These are phyloP conservation scores for Porphyra umbilicalis DNA, from an alignment of 31 red algal species.

Conservation along the genomic window DNA sequence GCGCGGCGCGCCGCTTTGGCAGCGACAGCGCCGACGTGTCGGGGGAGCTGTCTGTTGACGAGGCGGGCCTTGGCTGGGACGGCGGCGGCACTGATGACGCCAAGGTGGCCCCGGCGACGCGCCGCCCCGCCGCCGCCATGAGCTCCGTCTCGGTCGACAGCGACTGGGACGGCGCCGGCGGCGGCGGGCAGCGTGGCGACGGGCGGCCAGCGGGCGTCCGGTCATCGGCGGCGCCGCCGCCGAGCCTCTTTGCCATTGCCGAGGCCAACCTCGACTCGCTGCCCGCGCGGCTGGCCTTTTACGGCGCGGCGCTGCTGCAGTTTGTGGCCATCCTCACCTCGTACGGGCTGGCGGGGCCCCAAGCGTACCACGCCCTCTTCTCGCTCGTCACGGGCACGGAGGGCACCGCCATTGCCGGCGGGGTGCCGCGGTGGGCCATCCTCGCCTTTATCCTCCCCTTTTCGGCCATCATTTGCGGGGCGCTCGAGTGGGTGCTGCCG, in stretches of 20 bases:
- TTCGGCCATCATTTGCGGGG: background rate
- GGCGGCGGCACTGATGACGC: background rate
- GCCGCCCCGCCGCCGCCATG: background rate
- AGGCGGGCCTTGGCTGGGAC: background rate
- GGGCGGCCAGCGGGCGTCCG: background rate
- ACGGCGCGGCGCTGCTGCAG: conserved; percentile 49
- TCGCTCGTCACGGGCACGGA: background rate
- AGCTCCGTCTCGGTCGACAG: background rate
- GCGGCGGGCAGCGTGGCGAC: background rate
- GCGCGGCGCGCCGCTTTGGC: background rate
- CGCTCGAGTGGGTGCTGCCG: conserved; percentile 27
- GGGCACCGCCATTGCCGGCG: background rate
- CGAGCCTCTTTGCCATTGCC: conserved; percentile 61
- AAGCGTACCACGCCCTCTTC: conserved; percentile 70
- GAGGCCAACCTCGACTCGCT: conserved; percentile 27
- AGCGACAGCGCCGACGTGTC: background rate
- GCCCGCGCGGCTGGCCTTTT: conserved; percentile 40
- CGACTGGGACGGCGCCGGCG: background rate
- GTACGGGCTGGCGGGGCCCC: conserved; percentile 84
- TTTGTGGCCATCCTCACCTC: conserved; percentile 82
- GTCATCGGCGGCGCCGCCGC: conserved; percentile 1
- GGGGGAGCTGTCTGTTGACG: background rate
- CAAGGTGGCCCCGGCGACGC: background rate
- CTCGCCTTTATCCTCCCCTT: conserved; percentile 2
- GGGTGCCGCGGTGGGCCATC: conserved; percentile 1